Conservation (phyloP, 371 early-diverging fungal genomes). For the Syncephalastrum contaminatum region DNA sequence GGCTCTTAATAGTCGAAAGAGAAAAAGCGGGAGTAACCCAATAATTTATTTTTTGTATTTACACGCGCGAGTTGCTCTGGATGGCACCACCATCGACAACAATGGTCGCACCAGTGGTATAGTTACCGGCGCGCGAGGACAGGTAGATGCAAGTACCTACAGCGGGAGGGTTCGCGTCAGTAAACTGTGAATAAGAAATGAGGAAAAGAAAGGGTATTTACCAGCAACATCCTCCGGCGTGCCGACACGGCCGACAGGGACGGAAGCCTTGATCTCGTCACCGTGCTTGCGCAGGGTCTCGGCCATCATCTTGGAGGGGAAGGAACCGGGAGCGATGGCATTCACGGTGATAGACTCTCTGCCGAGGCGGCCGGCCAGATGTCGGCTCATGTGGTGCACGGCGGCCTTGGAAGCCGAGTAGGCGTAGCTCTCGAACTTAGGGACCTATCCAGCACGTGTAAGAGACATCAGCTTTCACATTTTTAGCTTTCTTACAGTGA, state of each 20-base stretch:
- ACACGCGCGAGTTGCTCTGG: slow-evolving; percentile 20
- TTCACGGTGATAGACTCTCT: slow-evolving; percentile 76
- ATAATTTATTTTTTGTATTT: slow-evolving; percentile 7
- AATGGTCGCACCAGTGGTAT: slow-evolving; percentile 81
- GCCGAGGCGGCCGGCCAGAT: slow-evolving; percentile 69
- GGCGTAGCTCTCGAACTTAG: slow-evolving; percentile 68
- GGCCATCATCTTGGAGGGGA: slow-evolving; percentile 91
- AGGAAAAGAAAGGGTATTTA: slow-evolving; percentile 51
- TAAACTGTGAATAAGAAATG: no score
- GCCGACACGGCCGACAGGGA: slow-evolving; percentile 82
- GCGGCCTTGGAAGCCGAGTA: slow-evolving; percentile 83
- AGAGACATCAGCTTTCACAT: slow-evolving; percentile 36
- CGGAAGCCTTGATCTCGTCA: slow-evolving; percentile 51
- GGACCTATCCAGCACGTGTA: slow-evolving; percentile 28
- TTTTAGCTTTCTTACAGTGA: slow-evolving; percentile 32
- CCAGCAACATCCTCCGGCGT: slow-evolving; percentile 87
- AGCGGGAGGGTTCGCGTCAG: no score
- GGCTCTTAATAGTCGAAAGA: no score
- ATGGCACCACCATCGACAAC: slow-evolving; percentile 83
- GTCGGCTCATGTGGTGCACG: slow-evolving; percentile 72
- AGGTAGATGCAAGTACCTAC: slow-evolving; percentile 75
- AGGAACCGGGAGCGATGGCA: slow-evolving; percentile 90
- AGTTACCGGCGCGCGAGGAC: slow-evolving; percentile 76
- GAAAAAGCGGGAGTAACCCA: no score
- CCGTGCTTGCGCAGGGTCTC: slow-evolving; percentile 60